Percentiles rank a stretch among this genome's conserved stretches.
Evolutionary conservation across 208 protist genomes (phyloP).

Genomic region (Trypanosoma avium): DNA sequence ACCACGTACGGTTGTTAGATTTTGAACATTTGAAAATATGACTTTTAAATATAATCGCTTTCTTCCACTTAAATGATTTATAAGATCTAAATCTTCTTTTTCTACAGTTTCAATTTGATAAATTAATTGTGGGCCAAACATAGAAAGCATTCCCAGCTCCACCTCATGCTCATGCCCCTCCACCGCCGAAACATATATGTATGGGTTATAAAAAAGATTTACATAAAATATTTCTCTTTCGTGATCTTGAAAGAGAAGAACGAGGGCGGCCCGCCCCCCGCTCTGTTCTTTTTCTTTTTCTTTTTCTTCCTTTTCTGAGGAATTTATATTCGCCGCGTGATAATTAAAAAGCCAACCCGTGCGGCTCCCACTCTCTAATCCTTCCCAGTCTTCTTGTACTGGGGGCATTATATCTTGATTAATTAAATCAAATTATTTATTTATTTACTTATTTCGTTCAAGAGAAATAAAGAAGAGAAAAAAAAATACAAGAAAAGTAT

Average conservation of each 20-base stretch:
- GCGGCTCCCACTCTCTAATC: conserved; percentile 63
- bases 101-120: conserved; percentile 78
- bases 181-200: conserved; percentile 69
- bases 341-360: conserved; percentile 93
- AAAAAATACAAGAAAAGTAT: conserved; percentile 8
- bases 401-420: conserved; percentile 11
- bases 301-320: conserved; percentile 22
- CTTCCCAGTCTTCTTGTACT: conserved; percentile 19
- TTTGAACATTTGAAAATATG: conserved; percentile 92
- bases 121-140: conserved; percentile 89
- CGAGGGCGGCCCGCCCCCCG: conserved; percentile 47
- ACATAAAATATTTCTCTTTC: conserved; percentile 79
- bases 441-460: not conserved
- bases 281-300: conserved; percentile 25
- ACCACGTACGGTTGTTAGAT: conserved; percentile 91
- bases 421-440: conserved; percentile 13
- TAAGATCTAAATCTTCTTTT: conserved; percentile 96
- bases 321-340: conserved; percentile 60
- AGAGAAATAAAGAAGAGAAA: not conserved
- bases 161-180: conserved; percentile 94
- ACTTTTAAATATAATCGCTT: conserved; percentile 94
- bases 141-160: conserved; percentile 90
- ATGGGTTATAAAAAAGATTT: conserved; percentile 75
- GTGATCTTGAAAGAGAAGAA: conserved; percentile 82
- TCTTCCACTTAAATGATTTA: conserved; percentile 97